Base-by-base conservation (phyloP, 176 grass and related monocot species). In the Avena insularis region DNA sequence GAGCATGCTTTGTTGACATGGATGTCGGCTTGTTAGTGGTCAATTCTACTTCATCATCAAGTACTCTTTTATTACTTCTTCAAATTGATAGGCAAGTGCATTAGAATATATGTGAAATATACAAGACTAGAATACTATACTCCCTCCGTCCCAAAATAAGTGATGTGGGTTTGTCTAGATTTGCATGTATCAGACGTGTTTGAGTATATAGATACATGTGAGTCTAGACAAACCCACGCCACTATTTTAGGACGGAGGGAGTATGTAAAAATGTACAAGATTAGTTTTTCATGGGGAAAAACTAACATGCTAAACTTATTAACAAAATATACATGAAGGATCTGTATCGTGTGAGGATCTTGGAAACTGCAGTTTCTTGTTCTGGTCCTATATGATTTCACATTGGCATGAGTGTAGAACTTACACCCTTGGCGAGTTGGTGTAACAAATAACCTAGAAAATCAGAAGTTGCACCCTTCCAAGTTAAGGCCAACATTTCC, bases 371-470 rank as follows among this genome's bases (percentile, higher is more conserved):
- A 38, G 15, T 66, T 82, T 71, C 50, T 38, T 82, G 7, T 85
- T 85, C 47, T 54, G 31, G 73, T 38, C 60, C 59, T 45, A 19
- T 84, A 23, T 40, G 12, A 70, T 82, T 85, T 25, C 68, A 80
- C 62, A 33, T 56, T 78, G 23, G 43, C 61, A 27, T 65, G 45
- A 83, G 38, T 25, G 8, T 19, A 49, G 17, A 53, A 13, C 74
- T 67, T 21, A 5, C 59, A n/a, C 9, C 47, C 20, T 78, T 68
- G 13, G 75, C 23, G 48, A 45, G 17, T 27, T 13, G 61, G 62
- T 35, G 29, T 17, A 12, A 20, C 62, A 1, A 13, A 68, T 67
- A 60, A 81, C 64, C 47, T 47, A 68, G 86, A 50, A 90, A 40
- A 66, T 47, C 13, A 54, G 43, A 85, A 73, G 65, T 16, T 85